Evolutionary conservation across 768 basidiomycete species (phyloP), one percentile per base, ranked within the genome.

Genomic region (Termitomyces sp.): DNA sequence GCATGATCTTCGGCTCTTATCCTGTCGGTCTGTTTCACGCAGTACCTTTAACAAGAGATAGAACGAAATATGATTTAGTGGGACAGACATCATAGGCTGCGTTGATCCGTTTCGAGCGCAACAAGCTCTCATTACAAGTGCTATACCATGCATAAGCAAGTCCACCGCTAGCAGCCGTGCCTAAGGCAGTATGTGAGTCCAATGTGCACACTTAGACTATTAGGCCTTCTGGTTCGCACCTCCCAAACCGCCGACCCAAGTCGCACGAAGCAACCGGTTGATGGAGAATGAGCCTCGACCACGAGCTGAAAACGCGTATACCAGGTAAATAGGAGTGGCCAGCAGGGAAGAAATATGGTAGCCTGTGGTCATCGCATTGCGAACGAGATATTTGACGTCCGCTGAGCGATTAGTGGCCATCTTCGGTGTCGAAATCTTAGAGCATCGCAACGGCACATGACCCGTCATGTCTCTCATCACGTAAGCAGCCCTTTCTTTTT

Each of bases 1-100:
- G 88, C 78, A 64, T 89, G 85, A 66, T 92, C 91, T 52, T 90
- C 83, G 44, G 78, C 76, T 58, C 89, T 75, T 50, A 89, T 68
- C 20, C 80, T 76, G 39, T 74, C 71, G 13, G 76, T 79, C 88
- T 91, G 46, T 31, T 32, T 44, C 11, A 45, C 27, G 31, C 16
- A 45, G 31, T 32, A 11, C 36, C 38, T 52, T 33, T 23, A 55
- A 49, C 45, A 50, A 46, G 36, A 39, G 15, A 40, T 54, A 33
- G 38, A 36, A 53, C 16, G 16, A 33, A 29, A 33, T 50, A 43
- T 6, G 13, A 53, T 41, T 20, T 33, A 32, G 50, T 65, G 29
- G 47, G 27, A 49, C 58, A 25, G 65, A 89, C 89, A 65, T 89
- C 74, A 65, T 89, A 89, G 51, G 75, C 73, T 6, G 73, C 73